Evolutionary conservation across 2,329 filamentous ascomycete species (phyloP).

Genomic region (Sporothrix brasiliensis): DNA sequence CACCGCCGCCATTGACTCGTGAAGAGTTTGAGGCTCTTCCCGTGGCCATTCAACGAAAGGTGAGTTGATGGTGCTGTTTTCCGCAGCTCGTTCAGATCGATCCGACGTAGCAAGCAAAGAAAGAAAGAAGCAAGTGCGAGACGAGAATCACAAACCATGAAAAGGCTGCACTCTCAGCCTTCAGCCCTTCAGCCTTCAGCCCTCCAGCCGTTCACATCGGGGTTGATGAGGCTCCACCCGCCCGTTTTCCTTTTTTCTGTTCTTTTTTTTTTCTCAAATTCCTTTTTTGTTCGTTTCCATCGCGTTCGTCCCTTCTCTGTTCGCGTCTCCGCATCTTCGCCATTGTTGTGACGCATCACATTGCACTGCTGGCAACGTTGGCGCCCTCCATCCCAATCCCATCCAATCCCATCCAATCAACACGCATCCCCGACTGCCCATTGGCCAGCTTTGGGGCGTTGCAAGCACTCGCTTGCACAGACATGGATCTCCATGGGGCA

Average conservation of each 20-base stretch:
- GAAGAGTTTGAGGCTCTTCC: constrained; percentile 57
- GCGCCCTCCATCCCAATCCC: neutral
- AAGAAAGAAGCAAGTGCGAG: constrained; percentile 7
- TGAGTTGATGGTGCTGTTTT: constrained; percentile 38
- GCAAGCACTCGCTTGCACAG: neutral
- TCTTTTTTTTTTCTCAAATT: no score
- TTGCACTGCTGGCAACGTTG: neutral
- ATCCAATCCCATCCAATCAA: neutral
- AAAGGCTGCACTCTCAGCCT: neutral
- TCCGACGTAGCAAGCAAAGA: neutral
- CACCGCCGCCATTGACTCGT: constrained; percentile 45
- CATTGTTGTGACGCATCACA: constrained; percentile 16
- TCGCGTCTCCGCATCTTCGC: neutral
- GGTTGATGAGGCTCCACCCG: neutral
- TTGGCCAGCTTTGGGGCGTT: constrained; percentile 11
- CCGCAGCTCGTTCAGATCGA: no score
- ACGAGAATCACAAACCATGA: neutral
- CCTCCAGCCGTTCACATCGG: constrained; percentile 19
- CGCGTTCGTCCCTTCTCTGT: neutral
- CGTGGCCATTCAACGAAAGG: constrained; percentile 55
- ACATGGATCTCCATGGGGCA: neutral
- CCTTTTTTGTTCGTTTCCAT: neutral
- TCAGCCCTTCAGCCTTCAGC: constrained; percentile 2
- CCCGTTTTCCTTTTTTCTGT: neutral
- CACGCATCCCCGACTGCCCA: neutral